Conservation (phyloP, 179 eudicot species). For the Silene vulgaris region DNA sequence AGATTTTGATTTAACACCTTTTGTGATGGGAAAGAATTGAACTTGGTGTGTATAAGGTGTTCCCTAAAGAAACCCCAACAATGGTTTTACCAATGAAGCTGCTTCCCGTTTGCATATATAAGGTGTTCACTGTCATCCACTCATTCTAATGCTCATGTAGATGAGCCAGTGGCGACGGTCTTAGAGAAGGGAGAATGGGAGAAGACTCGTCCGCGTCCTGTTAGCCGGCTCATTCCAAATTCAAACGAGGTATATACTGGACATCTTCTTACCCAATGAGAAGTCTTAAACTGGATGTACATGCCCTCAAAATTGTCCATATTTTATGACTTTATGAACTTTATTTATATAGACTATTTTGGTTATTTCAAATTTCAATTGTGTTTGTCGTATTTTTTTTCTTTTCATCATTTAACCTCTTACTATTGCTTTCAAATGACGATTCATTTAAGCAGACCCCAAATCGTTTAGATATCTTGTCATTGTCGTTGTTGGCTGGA, state of each 20-base stretch:
- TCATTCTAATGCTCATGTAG: conserved; percentile 11
- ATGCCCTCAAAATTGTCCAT: not conserved
- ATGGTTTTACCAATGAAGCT: not conserved
- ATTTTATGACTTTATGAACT: not conserved
- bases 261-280: not conserved
- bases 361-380: too few species aligned
- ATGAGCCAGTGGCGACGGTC: conserved; percentile 30
- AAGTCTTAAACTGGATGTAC: conserved; percentile 1
- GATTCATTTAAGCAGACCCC: too few species aligned
- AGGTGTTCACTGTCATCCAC: conserved; percentile 12
- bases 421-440: too few species aligned
- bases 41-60: too few species aligned
- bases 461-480: too few species aligned
- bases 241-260: conserved; percentile 39
- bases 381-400: too few species aligned
- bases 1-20: not conserved
- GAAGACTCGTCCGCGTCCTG: conserved; percentile 27
- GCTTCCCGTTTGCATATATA: not conserved
- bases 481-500: too few species aligned
- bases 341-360: too few species aligned
- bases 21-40: too few species aligned
- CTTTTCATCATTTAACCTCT: too few species aligned
- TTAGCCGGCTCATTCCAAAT: conserved; percentile 48
- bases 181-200: conserved; percentile 35
- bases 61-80: too few species aligned